phyloP scores from a whole-genome alignment of 1,284 basidiomycete species.

The Limonomyces culmigenus region DNA sequence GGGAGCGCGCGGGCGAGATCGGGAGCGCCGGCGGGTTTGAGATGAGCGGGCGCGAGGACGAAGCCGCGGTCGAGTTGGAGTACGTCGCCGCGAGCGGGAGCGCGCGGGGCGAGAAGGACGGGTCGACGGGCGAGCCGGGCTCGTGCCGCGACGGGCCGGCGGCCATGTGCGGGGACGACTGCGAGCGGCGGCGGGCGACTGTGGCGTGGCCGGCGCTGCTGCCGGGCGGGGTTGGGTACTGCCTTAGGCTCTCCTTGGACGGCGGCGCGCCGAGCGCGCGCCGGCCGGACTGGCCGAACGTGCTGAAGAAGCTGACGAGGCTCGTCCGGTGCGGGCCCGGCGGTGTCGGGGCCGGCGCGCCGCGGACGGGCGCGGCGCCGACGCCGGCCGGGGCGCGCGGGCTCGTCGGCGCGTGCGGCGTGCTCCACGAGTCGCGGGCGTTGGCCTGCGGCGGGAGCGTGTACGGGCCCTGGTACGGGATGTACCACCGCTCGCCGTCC shows the following conservation, averaged over 20 bases:
- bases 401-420: no score
- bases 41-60: not conserved
- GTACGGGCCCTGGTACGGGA: no score
- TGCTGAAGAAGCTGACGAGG: not conserved
- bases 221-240: not conserved
- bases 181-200: not conserved
- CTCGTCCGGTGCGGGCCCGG: no score
- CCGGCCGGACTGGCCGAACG: not conserved
- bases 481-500: no score
- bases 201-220: not conserved
- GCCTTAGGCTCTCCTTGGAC: not conserved
- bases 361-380: no score
- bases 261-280: not conserved
- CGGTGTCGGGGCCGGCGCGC: no score
- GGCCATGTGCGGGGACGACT: not conserved
- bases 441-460: no score
- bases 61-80: not conserved
- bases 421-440: no score
- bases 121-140: not conserved
- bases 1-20: no score
- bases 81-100: not conserved
- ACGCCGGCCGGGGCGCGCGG: no score
- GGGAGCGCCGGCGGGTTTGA: no score
- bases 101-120: not conserved
- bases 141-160: no score